phyloP scores from a whole-genome alignment of 495 filamentous ascomycete species.

The Glutinoglossum americanum region DNA sequence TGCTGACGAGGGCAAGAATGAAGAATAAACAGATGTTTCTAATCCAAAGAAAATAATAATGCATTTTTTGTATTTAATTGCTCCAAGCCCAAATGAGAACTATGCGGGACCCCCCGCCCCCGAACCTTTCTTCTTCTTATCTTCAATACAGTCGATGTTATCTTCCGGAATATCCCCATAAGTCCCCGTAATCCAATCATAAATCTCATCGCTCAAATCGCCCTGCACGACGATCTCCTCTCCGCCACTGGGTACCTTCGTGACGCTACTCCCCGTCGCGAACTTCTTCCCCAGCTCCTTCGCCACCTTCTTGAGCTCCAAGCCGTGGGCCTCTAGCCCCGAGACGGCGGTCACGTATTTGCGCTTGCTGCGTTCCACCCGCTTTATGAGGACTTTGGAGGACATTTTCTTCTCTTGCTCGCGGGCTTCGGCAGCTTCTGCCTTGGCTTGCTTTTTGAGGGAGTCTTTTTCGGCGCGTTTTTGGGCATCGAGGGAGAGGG shows the following conservation, averaged over 20 bases:
- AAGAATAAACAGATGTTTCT: too few relatives aligned
- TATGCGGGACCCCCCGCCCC: not conserved
- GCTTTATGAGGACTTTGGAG: slow-evolving; percentile 76
- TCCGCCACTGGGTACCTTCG: slow-evolving; percentile 42
- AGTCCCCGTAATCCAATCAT: slow-evolving; percentile 71
- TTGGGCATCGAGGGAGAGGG: slow-evolving; percentile 69
- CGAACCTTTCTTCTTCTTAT: slow-evolving; percentile 64
- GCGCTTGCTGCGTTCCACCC: slow-evolving; percentile 91
- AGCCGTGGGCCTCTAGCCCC: slow-evolving; percentile 70
- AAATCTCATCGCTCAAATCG: slow-evolving; percentile 85
- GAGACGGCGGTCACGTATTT: slow-evolving; percentile 86
- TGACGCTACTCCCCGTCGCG: slow-evolving; percentile 82
- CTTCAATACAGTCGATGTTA: slow-evolving; percentile 84
- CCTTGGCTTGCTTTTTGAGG: slow-evolving; percentile 84
- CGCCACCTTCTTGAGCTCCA: slow-evolving; percentile 83
- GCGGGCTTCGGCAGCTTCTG: slow-evolving; percentile 59
- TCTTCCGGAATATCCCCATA: slow-evolving; percentile 72
- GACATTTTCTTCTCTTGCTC: slow-evolving; percentile 54
- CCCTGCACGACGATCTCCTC: slow-evolving; percentile 98
- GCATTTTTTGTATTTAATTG: too few relatives aligned
- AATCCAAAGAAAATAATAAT: too few relatives aligned
- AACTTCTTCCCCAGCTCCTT: slow-evolving; percentile 86
- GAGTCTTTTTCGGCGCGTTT: slow-evolving; percentile 88
- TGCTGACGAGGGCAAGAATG: too few relatives aligned
- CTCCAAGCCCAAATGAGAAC: not conserved